Evolutionary conservation across 1,284 basidiomycete species (phyloP).

Genomic region (Lentinula novae-zelandiae): DNA sequence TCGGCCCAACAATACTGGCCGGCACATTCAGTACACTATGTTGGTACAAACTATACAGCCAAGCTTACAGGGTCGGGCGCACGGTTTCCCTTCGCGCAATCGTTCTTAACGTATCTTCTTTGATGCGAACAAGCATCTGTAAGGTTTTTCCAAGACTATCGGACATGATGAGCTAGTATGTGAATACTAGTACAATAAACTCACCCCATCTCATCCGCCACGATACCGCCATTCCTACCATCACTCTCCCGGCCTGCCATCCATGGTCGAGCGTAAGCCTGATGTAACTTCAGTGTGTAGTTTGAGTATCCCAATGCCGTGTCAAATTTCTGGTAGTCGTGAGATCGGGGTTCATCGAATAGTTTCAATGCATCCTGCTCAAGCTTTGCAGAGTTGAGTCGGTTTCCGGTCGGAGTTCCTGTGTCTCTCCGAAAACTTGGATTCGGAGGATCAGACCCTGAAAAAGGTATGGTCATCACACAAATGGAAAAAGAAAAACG

Average conservation of each 20-base stretch:
- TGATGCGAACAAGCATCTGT: background rate
- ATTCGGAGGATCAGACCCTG: background rate
- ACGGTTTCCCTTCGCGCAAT: background rate
- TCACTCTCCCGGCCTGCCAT: background rate
- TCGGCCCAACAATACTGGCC: background rate
- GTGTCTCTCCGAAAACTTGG: background rate
- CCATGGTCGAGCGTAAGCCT: background rate
- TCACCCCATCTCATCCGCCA: constrained; percentile 10
- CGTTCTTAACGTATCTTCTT: background rate
- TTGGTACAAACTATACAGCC: background rate
- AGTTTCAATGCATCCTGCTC: background rate
- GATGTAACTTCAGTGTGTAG: background rate
- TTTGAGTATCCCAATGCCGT: background rate
- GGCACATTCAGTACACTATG: background rate
- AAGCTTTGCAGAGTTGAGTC: background rate
- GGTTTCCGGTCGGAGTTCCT: background rate
- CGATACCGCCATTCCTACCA: background rate
- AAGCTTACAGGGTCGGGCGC: constrained; percentile 2
- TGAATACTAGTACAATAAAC: background rate
- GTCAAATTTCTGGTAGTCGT: background rate
- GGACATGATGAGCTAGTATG: background rate
- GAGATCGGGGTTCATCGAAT: background rate
- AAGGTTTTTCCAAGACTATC: constrained; percentile 6
- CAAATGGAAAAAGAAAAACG: background rate
- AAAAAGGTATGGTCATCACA: too few species aligned